These are phyloP conservation scores for Irpex sp. DNA, from an alignment of 1,284 basidiomycete genomes.

Conservation along the genomic window DNA sequence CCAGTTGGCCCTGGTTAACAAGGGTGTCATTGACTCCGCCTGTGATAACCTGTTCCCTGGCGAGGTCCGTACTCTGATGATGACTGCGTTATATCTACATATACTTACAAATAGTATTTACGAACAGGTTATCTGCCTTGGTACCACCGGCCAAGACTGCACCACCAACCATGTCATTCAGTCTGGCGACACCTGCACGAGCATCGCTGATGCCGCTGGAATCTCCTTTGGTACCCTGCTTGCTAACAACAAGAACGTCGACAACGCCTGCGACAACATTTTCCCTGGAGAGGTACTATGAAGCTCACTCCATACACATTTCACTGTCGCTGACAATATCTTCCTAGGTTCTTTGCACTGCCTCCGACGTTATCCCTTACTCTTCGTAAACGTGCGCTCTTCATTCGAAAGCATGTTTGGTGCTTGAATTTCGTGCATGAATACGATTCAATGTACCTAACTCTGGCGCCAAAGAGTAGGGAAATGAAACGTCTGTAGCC, in stretches of 20 bases:
- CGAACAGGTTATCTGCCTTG: conserved; percentile 40
- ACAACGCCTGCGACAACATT: conserved; percentile 49
- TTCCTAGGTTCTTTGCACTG: neutral
- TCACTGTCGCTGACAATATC: neutral
- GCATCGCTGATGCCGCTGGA: conserved; percentile 10
- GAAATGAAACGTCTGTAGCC: too few species aligned
- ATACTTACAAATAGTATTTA: neutral
- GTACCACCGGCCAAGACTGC: conserved; percentile 24
- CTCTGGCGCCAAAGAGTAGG: too few species aligned
- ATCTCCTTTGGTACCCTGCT: conserved; percentile 9
- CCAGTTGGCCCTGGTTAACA: conserved; percentile 62
- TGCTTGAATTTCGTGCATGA: too few species aligned
- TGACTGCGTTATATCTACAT: too few species aligned
- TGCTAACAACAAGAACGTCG: conserved; percentile 64
- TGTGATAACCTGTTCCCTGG: conserved; percentile 56
- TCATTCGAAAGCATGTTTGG: too few species aligned
- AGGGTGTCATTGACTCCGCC: conserved; percentile 37
- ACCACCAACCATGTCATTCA: conserved; percentile 35
- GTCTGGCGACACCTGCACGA: conserved; percentile 10
- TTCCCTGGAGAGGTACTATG: conserved; percentile 52
- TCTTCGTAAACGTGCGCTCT: neutral
- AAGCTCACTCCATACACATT: neutral
- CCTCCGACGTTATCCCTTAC: neutral
- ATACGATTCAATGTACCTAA: too few species aligned
- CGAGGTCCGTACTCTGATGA: conserved; percentile 13